Evolutionary conservation across 441 rosid genomes (phyloP).

Genomic region (Croton laevigatus): DNA sequence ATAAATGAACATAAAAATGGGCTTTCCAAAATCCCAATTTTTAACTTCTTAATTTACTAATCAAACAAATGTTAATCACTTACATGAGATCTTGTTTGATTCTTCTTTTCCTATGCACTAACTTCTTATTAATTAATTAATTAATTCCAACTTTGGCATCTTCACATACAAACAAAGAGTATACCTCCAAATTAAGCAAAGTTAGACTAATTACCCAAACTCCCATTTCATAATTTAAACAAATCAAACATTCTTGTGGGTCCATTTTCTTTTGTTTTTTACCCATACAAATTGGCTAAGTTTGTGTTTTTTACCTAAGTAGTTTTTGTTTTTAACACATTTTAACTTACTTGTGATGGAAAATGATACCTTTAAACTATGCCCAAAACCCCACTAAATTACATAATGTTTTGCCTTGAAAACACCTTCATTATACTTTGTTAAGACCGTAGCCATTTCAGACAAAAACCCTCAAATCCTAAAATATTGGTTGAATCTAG

Average conservation of each 20-base stretch:
- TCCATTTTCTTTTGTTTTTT: background rate
- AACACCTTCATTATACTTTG: conserved; percentile 32
- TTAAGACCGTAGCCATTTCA: conserved; percentile 23
- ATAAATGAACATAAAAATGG: too few relatives aligned
- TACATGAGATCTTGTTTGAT: background rate
- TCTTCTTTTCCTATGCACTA: background rate
- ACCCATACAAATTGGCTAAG: background rate
- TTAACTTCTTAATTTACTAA: too few relatives aligned
- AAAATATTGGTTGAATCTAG: conserved; percentile 7
- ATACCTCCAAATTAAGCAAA: background rate
- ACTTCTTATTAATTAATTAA: background rate
- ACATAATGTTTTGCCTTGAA: conserved; percentile 24
- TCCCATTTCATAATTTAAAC: background rate
- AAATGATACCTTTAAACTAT: background rate
- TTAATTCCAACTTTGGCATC: background rate
- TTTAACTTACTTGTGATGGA: background rate
- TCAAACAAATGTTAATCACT: too few relatives aligned
- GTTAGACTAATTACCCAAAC: background rate
- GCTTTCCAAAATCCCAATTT: too few relatives aligned
- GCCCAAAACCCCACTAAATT: conserved; percentile 12
- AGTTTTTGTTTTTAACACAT: conserved; percentile 13
- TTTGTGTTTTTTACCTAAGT: conserved; percentile 23
- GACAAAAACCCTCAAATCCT: conserved; percentile 25
- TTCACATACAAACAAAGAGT: background rate
- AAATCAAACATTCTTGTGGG: background rate